Base-by-base conservation (phyloP, 164 flowering plant genomes). In the Kalanchoe fedtschenkoi region DNA sequence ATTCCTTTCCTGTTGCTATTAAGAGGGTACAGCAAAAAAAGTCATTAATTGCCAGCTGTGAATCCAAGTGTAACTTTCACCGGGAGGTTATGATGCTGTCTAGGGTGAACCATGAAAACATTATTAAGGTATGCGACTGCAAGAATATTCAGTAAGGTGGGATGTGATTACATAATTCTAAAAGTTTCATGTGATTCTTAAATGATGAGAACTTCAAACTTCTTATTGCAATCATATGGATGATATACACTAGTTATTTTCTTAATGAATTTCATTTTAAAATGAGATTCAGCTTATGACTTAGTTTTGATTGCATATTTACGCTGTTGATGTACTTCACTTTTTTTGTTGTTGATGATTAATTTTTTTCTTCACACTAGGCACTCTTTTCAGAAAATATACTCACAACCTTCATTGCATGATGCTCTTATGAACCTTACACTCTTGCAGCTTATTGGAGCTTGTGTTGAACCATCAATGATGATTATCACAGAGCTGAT, bases 71-170 rank as follows among this genome's bases (percentile, higher is more conserved):
- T 13, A 70, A 56, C 61, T 80, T 75, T 63, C 68, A 60, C 60
- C 74, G 75, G 63, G 84, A 80, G 70, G 79, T 80, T 51, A 26
- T 42, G 6, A 16, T 69, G 68, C 64, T 71, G 41, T 55, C 77
- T 8, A 71, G 54, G 58, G 63, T 57, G 61, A 61, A 70, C 11
- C 73, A 73, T 68, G 74, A 74, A 15, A 76, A 74, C 34, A 66
- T 77, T 67, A 74, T 76, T 17, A 63, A 76, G 84, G 84, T 80
- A 69, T 55, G 39, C 5, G 43, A 6, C 54, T 38, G 26, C 39
- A 13, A 2, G 11, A 37, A 2, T 37, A 37, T 37, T 11, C 39
- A 8, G 11, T 54, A 33, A 33, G 19, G 42, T 68, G 0, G 8
- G 34, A 56, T 24, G 33, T 34, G 15, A 19, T 14, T 38, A 11